Percentiles rank a stretch among this genome's conserved stretches.
Evolutionary conservation across 2,329 filamentous ascomycete genomes (phyloP).

Genomic region (Clathrospora elynae): DNA sequence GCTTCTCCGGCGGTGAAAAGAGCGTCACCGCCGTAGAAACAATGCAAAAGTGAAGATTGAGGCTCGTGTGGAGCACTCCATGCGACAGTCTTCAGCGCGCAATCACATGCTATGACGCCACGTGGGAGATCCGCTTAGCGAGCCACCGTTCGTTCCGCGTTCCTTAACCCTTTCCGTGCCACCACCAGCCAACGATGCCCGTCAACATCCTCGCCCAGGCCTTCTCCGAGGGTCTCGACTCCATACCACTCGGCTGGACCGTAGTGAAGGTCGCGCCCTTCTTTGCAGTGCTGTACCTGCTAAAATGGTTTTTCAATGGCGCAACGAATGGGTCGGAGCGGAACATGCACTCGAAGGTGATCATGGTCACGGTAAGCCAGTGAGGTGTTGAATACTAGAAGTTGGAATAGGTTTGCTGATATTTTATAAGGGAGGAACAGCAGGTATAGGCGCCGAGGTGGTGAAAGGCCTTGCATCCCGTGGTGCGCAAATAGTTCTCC

Average conservation of each 20-base stretch:
- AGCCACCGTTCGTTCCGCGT: slow-evolving; percentile 32
- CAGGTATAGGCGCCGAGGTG: slow-evolving; percentile 82
- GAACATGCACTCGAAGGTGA: slow-evolving; percentile 88
- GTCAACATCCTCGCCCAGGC: slow-evolving; percentile 63
- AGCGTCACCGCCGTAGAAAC: slow-evolving; percentile 12
- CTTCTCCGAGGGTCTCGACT: slow-evolving; percentile 59
- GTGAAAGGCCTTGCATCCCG: slow-evolving; percentile 75
- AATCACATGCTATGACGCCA: slow-evolving; percentile 42
- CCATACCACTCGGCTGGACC: slow-evolving; percentile 60
- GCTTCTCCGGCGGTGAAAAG: slow-evolving; percentile 13
- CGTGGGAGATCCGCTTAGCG: slow-evolving; percentile 30
- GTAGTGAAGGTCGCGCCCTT: slow-evolving; percentile 60
- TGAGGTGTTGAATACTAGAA: background rate
- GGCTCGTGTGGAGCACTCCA: slow-evolving; percentile 10
- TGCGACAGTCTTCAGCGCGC: slow-evolving; percentile 21
- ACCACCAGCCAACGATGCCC: slow-evolving; percentile 58
- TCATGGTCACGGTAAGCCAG: slow-evolving; percentile 78
- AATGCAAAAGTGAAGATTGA: slow-evolving; percentile 4
- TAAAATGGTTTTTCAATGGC: slow-evolving; percentile 81
- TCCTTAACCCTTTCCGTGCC: slow-evolving; percentile 27
- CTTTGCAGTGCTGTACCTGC: slow-evolving; percentile 57
- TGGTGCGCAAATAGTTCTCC: slow-evolving; percentile 87
- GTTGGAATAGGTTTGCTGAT: slow-evolving; percentile 17
- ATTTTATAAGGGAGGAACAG: slow-evolving; percentile 73
- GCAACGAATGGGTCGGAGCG: slow-evolving; percentile 75